A percentile compares a stretch with the other conserved stretches of the same genome.
phyloP scores from a whole-genome alignment of 2,329 filamentous ascomycete species.

The Biscogniauxia mediterranea region DNA sequence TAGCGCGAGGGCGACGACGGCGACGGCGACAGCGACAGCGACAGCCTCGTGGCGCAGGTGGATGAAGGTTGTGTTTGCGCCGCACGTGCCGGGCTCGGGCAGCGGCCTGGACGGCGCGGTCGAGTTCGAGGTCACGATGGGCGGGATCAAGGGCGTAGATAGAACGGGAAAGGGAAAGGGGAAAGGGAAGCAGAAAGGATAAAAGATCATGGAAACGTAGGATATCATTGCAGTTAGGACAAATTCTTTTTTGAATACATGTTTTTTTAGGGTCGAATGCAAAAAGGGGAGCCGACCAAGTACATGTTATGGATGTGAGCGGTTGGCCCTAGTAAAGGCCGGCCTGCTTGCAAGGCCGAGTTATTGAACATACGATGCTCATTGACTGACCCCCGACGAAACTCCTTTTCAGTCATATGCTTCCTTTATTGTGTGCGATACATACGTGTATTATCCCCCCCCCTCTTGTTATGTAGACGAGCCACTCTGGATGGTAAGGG shows the following conservation, averaged over 20 bases:
- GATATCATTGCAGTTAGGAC: background rate
- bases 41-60: conserved; percentile 67
- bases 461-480: no score
- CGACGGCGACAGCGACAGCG: no score
- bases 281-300: no score
- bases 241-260: background rate
- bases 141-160: conserved; percentile 51
- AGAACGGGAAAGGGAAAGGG: conserved; percentile 21
- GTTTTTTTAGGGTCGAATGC: background rate
- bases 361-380: no score
- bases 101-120: conserved; percentile 50
- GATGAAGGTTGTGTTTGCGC: conserved; percentile 88
- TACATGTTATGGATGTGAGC: no score
- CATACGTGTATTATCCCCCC: no score
- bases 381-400: no score
- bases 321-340: no score
- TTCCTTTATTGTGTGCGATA: no score
- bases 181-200: conserved; percentile 3
- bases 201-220: background rate
- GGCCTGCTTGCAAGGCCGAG: no score
- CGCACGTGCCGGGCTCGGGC: conserved; percentile 62
- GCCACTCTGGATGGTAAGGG: no score
- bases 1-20: conserved; percentile 42
- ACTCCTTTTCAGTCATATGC: no score
- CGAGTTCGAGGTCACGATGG: conserved; percentile 73